A percentile compares a stretch with the other conserved stretches of the same genome.
Evolutionary conservation across 257 asterid species (phyloP).

Genomic region (Nicotiana otophora): DNA sequence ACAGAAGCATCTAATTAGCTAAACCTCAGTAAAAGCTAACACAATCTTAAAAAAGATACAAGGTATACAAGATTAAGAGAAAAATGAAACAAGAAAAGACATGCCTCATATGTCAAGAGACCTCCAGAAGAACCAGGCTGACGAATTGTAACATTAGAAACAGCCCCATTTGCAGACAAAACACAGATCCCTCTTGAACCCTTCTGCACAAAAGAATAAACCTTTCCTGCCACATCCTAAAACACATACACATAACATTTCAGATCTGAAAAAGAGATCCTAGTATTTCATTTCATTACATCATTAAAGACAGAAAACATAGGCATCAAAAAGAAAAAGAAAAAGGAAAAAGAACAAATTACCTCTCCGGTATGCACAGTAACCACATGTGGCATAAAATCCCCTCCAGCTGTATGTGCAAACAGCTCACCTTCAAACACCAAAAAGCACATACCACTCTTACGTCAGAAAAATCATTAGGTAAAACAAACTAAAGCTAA

Average conservation of each 20-base stretch:
- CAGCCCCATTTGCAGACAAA: constrained; percentile 85
- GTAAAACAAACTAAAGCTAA: not conserved
- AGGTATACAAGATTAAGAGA: not conserved
- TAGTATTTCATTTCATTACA: not conserved
- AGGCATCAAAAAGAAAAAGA: not conserved
- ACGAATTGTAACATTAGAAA: constrained; percentile 83
- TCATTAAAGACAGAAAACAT: not conserved
- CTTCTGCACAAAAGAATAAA: constrained; percentile 69
- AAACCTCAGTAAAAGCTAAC: not conserved
- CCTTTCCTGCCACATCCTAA: constrained; percentile 92
- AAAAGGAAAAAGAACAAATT: not conserved
- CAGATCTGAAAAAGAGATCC: constrained; percentile 8
- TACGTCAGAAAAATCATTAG: not conserved
- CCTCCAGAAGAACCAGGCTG: constrained; percentile 98
- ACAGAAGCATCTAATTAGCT: not conserved
- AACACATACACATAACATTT: not conserved
- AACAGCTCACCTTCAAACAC: constrained; percentile 66
- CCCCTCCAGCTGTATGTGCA: constrained; percentile 79
- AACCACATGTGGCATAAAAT: constrained; percentile 81
- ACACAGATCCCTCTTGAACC: constrained; percentile 79
- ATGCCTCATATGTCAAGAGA: constrained; percentile 76
- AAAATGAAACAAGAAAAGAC: constrained; percentile 6
- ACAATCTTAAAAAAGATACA: not conserved
- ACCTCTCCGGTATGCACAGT: constrained; percentile 89
- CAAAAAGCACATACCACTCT: not conserved